Evolutionary conservation across 78 protist species (phyloP).

Genomic region (Chrysochromulina parva): DNA sequence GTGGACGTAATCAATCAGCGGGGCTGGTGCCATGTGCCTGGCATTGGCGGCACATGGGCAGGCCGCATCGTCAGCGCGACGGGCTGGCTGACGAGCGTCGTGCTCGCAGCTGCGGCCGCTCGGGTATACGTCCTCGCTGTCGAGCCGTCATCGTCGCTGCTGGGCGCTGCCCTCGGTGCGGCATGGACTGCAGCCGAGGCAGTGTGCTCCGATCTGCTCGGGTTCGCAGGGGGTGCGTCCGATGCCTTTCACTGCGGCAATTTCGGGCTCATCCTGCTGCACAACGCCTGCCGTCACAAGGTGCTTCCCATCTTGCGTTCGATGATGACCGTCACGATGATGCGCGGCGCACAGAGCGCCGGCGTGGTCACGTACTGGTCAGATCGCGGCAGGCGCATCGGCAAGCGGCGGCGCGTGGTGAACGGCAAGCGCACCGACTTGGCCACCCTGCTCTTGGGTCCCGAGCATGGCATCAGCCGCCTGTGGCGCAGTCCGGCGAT

Average conservation of each 20-base stretch:
- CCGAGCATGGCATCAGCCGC: background rate
- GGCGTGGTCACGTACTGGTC: constrained; percentile 18
- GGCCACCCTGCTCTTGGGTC: background rate
- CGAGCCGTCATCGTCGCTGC: background rate
- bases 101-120: too few species aligned
- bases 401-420: background rate
- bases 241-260: constrained; percentile 24
- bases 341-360: constrained; percentile 41
- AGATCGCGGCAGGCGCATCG: background rate
- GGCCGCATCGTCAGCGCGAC: too few species aligned
- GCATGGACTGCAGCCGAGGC: background rate
- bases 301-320: background rate
- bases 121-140: too few species aligned
- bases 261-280: constrained; percentile 23
- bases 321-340: constrained; percentile 33
- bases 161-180: background rate
- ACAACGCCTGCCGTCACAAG: background rate
- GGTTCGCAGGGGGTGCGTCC: background rate
- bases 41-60: too few species aligned
- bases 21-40: too few species aligned
- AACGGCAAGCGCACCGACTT: constrained; percentile 45
- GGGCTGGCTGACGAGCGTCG: too few species aligned
- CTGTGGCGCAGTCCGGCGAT: background rate
- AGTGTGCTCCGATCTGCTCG: background rate
- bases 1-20: too few species aligned